Conservation (phyloP, 331 rosid species). For the Quercus tomentella region DNA sequence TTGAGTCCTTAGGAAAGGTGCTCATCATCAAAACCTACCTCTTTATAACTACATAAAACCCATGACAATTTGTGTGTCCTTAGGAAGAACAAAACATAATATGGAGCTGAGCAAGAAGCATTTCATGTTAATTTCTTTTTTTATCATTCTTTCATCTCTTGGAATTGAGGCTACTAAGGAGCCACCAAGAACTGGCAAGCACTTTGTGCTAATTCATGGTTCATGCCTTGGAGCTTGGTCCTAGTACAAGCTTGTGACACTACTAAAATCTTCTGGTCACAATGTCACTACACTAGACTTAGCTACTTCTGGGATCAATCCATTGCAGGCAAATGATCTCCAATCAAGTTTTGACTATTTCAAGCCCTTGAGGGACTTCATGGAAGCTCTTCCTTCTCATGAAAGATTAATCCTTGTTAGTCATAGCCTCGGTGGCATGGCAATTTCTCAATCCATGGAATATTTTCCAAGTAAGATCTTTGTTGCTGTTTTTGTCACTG, state of each 20-base stretch:
- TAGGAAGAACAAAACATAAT: neutral
- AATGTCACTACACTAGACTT: slow-evolving; percentile 36
- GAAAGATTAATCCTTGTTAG: slow-evolving; percentile 37
- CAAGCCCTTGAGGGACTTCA: slow-evolving; percentile 30
- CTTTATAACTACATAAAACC: neutral
- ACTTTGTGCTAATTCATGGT: slow-evolving; percentile 43
- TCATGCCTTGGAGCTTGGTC: slow-evolving; percentile 53
- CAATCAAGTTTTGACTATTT: slow-evolving; percentile 27
- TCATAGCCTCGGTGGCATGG: slow-evolving; percentile 46
- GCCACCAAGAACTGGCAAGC: slow-evolving; percentile 8
- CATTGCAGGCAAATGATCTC: slow-evolving; percentile 7
- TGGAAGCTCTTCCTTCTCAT: slow-evolving; percentile 10
- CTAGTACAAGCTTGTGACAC: slow-evolving; percentile 37
- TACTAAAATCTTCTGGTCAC: slow-evolving; percentile 24
- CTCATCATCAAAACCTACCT: neutral
- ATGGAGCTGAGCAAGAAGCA: slow-evolving; percentile 16
- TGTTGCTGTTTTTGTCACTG: slow-evolving; percentile 36
- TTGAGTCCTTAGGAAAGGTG: neutral
- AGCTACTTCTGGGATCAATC: slow-evolving; percentile 33
- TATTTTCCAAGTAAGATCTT: slow-evolving; percentile 19
- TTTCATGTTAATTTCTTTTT: neutral
- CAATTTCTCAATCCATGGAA: slow-evolving; percentile 42
- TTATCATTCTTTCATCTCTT: neutral
- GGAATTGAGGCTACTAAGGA: neutral
- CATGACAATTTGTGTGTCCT: neutral